These are phyloP conservation scores for Saussurea involucrata DNA, from an alignment of 129 eudicot species.

Conservation along the genomic window DNA sequence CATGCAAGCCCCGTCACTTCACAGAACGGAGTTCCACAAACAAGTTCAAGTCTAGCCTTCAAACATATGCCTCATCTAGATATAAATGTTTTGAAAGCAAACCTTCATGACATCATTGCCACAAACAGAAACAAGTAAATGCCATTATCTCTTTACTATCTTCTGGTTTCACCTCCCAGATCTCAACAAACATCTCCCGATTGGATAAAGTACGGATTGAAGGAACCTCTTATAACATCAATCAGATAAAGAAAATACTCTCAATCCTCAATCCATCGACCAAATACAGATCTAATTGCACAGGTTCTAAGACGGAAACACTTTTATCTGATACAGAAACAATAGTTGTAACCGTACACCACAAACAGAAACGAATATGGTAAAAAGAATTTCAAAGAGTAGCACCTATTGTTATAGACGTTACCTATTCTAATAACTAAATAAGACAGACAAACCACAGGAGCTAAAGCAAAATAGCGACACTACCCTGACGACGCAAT, in stretches of 20 bases:
- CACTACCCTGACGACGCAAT: not conserved
- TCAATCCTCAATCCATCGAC: not conserved
- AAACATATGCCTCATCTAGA: not conserved
- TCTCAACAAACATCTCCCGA: not conserved
- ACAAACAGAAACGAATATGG: conserved; percentile 6
- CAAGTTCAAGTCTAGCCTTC: not conserved
- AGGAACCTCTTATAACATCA: not conserved
- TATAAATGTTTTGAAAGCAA: not conserved
- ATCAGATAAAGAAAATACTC: not conserved
- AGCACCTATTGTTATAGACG: not conserved
- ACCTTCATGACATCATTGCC: not conserved
- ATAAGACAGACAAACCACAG: not conserved
- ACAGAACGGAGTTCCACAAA: not conserved
- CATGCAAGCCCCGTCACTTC: not conserved
- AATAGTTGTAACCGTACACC: not conserved
- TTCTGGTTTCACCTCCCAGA: not conserved
- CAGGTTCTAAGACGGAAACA: not conserved
- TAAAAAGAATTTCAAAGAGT: not conserved
- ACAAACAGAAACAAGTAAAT: not conserved
- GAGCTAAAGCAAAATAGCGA: not conserved
- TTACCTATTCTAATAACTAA: not conserved
- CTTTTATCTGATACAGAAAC: not conserved
- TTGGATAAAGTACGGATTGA: not conserved
- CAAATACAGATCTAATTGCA: not conserved
- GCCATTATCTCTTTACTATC: not conserved